phyloP scores from a whole-genome alignment of 768 basidiomycete genomes.

The Tylopilus subfusipes region DNA sequence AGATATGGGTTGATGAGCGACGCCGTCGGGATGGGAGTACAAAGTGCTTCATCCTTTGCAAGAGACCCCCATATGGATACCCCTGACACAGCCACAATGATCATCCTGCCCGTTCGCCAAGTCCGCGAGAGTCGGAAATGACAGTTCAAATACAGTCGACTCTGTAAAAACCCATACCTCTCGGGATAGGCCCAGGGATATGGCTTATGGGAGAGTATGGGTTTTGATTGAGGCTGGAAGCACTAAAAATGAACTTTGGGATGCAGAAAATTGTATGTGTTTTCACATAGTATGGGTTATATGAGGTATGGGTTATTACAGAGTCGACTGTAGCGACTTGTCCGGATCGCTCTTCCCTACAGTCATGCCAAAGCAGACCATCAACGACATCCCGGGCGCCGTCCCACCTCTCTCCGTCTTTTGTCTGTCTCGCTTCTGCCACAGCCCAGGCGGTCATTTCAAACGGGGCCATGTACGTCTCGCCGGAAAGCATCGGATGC shows the following conservation, averaged over 20 bases:
- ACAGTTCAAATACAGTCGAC: no score
- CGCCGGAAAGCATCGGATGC: conserved; percentile 40
- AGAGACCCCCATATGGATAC: background rate
- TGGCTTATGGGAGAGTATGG: no score
- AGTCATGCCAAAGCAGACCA: conserved; percentile 29
- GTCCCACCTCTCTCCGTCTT: conserved; percentile 34
- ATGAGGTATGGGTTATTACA: no score
- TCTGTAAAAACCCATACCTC: no score
- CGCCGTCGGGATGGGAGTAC: background rate
- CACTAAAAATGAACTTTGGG: no score
- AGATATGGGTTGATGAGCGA: background rate
- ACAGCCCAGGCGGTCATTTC: conserved; percentile 40
- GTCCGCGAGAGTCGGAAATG: no score
- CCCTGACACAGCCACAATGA: background rate
- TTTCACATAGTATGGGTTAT: no score
- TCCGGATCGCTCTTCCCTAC: background rate
- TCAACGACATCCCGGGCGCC: conserved; percentile 29
- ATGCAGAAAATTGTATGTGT: no score
- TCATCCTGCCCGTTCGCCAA: background rate
- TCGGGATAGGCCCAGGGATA: no score
- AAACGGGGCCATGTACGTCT: conserved; percentile 36
- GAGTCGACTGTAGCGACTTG: no score
- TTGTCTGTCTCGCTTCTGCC: conserved; percentile 22
- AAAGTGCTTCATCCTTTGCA: no score
- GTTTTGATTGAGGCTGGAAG: no score